Base-by-base conservation (phyloP, 306 rosid species). In the Rosa chinensis region DNA sequence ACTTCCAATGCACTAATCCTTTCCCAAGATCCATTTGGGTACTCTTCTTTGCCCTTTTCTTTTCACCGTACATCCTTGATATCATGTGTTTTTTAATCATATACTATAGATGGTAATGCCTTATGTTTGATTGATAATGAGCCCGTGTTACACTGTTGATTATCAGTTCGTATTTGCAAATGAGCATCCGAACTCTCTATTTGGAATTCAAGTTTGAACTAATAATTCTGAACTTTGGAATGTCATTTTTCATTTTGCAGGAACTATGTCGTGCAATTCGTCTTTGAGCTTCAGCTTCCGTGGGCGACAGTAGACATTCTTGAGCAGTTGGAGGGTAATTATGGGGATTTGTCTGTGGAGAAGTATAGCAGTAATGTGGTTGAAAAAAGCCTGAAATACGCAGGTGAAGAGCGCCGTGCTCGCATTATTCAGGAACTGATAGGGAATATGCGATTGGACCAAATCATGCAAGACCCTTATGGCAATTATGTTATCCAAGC, bases 201-300 rank as follows among this genome's bases (percentile, higher is more conserved):
- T 32, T 50, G 48, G 20, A 76, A 2, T n/a, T 18, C 5, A 13
- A 25, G 45, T 50, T 63, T 70, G 37, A 21, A 55, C 7, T 20
- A 37, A 23, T 37, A 56, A 45, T 25, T 7, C 73, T 71, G 71
- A 70, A 68, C 43, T 76, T 69, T 21, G 45, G 35, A 80, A 63
- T 61, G 44, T 53, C 67, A 70, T 37, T 80, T 44, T 59, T 14
- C n/a, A 48, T 75, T 49, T 21, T 83, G 47, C 85, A 87, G 93
- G 87, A 89, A 89, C 70, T 89, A 89, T 80, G 91, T 89, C n/a
- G 89, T 89, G 81, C 93, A 89, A 77, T 83, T 67, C 63, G 74
- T 89, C n/a, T 62, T 85, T 17, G 86, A 85, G 72, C 85, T 87
- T 66, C 69, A 44, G 82, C 82, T 83, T 75, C 88, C 78, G 10